phyloP scores from a whole-genome alignment of 2,329 filamentous ascomycete species.

The Tothia fuscella region DNA sequence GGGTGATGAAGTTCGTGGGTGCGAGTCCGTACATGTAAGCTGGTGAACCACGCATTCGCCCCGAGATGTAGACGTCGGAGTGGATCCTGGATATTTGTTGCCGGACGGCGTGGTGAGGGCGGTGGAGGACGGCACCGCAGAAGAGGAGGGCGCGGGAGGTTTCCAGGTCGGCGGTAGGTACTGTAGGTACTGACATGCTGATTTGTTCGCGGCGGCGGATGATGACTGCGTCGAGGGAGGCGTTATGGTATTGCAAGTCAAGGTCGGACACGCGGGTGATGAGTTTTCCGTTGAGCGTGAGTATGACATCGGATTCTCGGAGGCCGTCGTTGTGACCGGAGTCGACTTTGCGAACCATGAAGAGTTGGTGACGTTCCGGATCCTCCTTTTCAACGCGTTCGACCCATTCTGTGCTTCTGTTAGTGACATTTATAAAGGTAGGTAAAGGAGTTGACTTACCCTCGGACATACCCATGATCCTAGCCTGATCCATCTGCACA shows the following conservation, averaged over 20 bases:
- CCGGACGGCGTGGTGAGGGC: slow-evolving; percentile 87
- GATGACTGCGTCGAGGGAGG: slow-evolving; percentile 70
- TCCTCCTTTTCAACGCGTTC: slow-evolving; percentile 79
- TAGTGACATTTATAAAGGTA: background rate
- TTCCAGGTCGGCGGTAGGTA: slow-evolving; percentile 80
- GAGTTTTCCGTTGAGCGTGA: slow-evolving; percentile 81
- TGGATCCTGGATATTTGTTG: slow-evolving; percentile 96
- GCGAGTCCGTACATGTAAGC: slow-evolving; percentile 84
- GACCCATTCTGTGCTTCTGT: slow-evolving; percentile 59
- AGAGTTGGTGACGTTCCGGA: slow-evolving; percentile 85
- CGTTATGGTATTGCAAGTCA: slow-evolving; percentile 91
- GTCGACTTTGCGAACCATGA: slow-evolving; percentile 91
- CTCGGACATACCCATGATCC: slow-evolving; percentile 93
- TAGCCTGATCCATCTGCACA: slow-evolving; percentile 92
- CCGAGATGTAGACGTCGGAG: slow-evolving; percentile 91
- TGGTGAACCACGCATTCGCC: slow-evolving; percentile 69
- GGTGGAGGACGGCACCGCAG: slow-evolving; percentile 86
- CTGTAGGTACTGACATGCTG: slow-evolving; percentile 65
- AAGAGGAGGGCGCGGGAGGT: slow-evolving; percentile 87
- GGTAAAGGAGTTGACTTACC: slow-evolving; percentile 10
- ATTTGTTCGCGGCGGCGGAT: slow-evolving; percentile 77
- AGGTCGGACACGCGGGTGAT: slow-evolving; percentile 89
- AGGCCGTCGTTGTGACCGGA: slow-evolving; percentile 53
- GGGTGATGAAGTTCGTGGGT: slow-evolving; percentile 94
- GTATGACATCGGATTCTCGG: slow-evolving; percentile 80